phyloP scores from a whole-genome alignment of 140 eudicot genomes.

The Anethum foeniculum region DNA sequence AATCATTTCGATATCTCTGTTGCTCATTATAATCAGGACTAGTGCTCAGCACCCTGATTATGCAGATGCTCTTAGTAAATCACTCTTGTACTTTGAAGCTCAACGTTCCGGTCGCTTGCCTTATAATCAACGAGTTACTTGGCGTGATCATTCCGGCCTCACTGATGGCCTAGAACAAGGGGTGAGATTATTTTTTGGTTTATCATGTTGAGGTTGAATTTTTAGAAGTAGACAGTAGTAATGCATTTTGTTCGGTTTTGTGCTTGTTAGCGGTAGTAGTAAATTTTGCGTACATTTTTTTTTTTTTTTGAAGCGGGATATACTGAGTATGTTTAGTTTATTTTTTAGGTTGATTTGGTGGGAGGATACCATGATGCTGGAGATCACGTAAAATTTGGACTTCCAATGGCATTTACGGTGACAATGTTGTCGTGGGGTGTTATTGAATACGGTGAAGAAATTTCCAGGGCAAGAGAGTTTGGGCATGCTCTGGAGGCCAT shows the following conservation, averaged over 20 bases:
- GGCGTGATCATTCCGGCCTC: slow-evolving; percentile 89
- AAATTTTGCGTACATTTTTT: background rate
- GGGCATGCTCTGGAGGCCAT: slow-evolving; percentile 71
- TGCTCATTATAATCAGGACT: background rate
- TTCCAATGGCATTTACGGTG: slow-evolving; percentile 87
- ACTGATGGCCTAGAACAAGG: slow-evolving; percentile 80
- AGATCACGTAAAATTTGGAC: slow-evolving; percentile 79
- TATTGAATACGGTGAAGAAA: slow-evolving; percentile 44
- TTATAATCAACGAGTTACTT: slow-evolving; percentile 67
- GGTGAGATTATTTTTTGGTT: slow-evolving; percentile 20
- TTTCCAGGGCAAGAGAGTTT: slow-evolving; percentile 50
- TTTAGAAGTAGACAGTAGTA: background rate
- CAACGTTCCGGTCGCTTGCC: slow-evolving; percentile 94
- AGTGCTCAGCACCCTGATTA: slow-evolving; percentile 33
- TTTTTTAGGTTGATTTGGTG: slow-evolving; percentile 67
- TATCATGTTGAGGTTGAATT: background rate
- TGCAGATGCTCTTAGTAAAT: slow-evolving; percentile 60
- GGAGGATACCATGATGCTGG: slow-evolving; percentile 98
- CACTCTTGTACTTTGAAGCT: slow-evolving; percentile 75
- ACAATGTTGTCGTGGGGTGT: slow-evolving; percentile 83
- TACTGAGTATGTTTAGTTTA: background rate
- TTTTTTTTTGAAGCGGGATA: background rate
- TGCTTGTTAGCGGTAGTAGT: background rate
- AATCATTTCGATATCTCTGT: background rate
- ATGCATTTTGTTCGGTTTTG: background rate